phyloP scores from a whole-genome alignment of 148 eudicot species.

The Persicaria maculosa region DNA sequence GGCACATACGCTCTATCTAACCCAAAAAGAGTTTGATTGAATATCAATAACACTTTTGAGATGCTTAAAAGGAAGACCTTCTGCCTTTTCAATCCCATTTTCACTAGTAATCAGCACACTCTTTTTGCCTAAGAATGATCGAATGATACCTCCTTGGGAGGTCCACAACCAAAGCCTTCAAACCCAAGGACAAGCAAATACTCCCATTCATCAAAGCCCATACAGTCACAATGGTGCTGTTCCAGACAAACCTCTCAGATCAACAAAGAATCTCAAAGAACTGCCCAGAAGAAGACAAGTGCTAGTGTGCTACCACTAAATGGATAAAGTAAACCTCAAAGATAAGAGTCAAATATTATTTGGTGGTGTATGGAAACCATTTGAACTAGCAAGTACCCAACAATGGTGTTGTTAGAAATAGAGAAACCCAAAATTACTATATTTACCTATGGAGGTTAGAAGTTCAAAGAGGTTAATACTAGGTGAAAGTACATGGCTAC shows the following conservation, averaged over 20 bases:
- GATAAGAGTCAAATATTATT: slow-evolving; percentile 9
- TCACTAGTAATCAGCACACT: not conserved
- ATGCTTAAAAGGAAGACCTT: not conserved
- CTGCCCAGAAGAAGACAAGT: slow-evolving; percentile 20
- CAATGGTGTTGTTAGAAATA: not conserved
- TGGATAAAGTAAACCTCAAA: not conserved
- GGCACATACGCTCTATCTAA: not conserved
- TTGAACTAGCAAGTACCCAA: not conserved
- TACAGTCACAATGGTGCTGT: not conserved
- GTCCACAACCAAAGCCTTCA: not conserved
- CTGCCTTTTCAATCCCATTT: not conserved
- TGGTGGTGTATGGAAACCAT: slow-evolving; percentile 30
- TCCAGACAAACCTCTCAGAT: not conserved
- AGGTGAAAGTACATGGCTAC: not conserved
- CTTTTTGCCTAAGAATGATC: not conserved
- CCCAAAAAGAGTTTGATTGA: not conserved
- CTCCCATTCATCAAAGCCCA: not conserved
- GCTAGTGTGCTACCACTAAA: not conserved
- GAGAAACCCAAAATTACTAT: not conserved
- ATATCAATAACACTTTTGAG: not conserved
- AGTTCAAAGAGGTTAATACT: not conserved
- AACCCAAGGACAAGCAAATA: not conserved
- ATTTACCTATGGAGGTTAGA: not conserved
- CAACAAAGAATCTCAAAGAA: slow-evolving; percentile 9
- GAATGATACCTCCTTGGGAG: not conserved